Conservation (phyloP, 2,329 filamentous ascomycete species). For the Apiospora hydei region DNA sequence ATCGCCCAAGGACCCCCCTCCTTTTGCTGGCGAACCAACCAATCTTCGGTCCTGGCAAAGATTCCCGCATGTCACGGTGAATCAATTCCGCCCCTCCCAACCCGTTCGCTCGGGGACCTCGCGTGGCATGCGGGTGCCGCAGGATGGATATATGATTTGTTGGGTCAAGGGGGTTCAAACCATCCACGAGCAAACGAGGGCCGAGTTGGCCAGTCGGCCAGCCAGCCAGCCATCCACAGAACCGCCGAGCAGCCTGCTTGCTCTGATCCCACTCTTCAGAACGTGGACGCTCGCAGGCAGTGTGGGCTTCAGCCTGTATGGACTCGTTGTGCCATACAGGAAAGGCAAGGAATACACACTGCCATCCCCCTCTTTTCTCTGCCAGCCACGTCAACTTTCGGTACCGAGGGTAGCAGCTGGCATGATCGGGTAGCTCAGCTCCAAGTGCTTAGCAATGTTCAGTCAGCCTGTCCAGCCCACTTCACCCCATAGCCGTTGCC, state of each 20-base stretch:
- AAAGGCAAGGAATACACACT: background rate
- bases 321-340: background rate
- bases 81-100: conserved; percentile 10
- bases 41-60: conserved; percentile 2
- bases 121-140: background rate
- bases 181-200: background rate
- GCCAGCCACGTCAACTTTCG: too few species aligned
- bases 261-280: background rate
- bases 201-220: background rate
- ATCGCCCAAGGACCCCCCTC: conserved; percentile 12
- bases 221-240: background rate
- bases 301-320: background rate
- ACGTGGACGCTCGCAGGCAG: background rate
- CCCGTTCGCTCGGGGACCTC: conserved; percentile 11
- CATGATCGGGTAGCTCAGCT: background rate
- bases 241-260: background rate
- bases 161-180: background rate
- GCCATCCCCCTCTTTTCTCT: too few species aligned
- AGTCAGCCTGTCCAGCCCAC: background rate
- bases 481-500: background rate
- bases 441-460: background rate
- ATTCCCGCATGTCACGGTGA: conserved; percentile 9
- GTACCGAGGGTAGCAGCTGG: background rate
- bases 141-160: background rate
- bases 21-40: background rate